Evolutionary conservation across 208 protist species (phyloP), one percentile per base, ranked within the genome.

Genomic region (Hexamita inflata): DNA sequence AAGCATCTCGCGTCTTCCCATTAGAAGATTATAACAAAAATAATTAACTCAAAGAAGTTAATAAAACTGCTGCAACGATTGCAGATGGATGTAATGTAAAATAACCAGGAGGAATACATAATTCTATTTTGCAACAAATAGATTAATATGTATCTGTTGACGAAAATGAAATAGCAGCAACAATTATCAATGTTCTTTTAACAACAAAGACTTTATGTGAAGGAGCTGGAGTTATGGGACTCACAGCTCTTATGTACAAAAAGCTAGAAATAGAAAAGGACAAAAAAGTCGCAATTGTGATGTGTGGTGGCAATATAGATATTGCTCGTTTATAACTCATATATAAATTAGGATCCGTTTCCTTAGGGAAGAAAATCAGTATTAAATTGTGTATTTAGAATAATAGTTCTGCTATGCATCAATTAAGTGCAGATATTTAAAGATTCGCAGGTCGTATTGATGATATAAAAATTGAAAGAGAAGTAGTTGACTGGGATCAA

Each of bases 61-160:
- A 58, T 34, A 59, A 2, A 1, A 35, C 26, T 34, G 59, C 45
- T 1, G 59, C 29, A 7, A 73, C 74, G 4, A 30, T 77, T 1
- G 59, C 74, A 28, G 74, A 77, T 60, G 74, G 74, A 29, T 59
- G 41, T 49, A 67, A 66, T 34, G 74, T 77, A 0, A 77, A 77
- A 58, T 1, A 9, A 1, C 74, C 62, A 19, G 41, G 59, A 29
- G 39, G 15, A 32, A 32, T 41, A 28, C 38, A 61, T 29, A 30
- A 40, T 19, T 2, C 0, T 24, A 42, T 73, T n/a, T 29, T 77
- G 4, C 29, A 42, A 0, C 39, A 45, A 1, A 30, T 77, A 38
- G 74, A 77, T 13, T 58, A 77, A 2, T 45, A 62, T 49, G 32
- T 77, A 7, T 29, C 61, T 35, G 61, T 77, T 26, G 28, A 39